Percentiles rank a stretch among this genome's conserved stretches.
phyloP scores from a whole-genome alignment of 2,329 filamentous ascomycete species.

The Pseudocercospora musae region DNA sequence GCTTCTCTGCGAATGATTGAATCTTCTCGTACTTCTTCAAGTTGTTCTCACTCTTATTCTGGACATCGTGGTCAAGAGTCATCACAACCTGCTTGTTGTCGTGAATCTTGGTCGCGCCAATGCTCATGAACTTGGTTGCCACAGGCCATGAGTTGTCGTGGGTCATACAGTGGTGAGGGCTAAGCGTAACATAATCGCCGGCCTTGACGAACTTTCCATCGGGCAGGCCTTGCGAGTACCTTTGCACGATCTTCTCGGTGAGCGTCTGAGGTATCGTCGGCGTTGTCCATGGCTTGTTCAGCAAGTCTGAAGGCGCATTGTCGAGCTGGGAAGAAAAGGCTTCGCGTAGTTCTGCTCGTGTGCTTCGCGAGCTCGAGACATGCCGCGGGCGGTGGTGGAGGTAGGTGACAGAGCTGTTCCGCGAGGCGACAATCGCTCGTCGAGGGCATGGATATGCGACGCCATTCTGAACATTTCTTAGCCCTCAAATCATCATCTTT shows the following conservation, averaged over 20 bases:
- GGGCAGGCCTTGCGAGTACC: conserved; percentile 71
- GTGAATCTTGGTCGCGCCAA: conserved; percentile 71
- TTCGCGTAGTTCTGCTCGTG: conserved; percentile 42
- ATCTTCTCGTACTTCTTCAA: conserved; percentile 80
- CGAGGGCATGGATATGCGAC: conserved; percentile 9
- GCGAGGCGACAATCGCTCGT: conserved; percentile 3
- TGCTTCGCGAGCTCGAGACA: conserved; percentile 23
- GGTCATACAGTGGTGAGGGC: conserved; percentile 73
- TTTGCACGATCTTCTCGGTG: conserved; percentile 89
- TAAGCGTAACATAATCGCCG: conserved; percentile 80
- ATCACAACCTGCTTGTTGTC: conserved; percentile 73
- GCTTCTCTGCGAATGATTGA: conserved; percentile 73
- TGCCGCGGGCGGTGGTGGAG: conserved; percentile 29
- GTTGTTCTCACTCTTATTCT: conserved; percentile 75
- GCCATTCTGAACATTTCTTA: conserved; percentile 5
- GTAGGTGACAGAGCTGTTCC: neutral
- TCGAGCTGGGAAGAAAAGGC: conserved; percentile 65
- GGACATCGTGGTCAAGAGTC: conserved; percentile 83
- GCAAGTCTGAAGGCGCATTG: conserved; percentile 65
- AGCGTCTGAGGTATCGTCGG: conserved; percentile 66
- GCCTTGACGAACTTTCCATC: conserved; percentile 70
- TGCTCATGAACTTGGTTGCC: conserved; percentile 75
- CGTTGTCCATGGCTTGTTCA: conserved; percentile 57
- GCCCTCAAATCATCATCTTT: neutral
- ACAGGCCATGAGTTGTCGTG: conserved; percentile 83